Conservation (phyloP, 192 early-diverging fungal genomes). For the Linnemannia exigua region DNA sequence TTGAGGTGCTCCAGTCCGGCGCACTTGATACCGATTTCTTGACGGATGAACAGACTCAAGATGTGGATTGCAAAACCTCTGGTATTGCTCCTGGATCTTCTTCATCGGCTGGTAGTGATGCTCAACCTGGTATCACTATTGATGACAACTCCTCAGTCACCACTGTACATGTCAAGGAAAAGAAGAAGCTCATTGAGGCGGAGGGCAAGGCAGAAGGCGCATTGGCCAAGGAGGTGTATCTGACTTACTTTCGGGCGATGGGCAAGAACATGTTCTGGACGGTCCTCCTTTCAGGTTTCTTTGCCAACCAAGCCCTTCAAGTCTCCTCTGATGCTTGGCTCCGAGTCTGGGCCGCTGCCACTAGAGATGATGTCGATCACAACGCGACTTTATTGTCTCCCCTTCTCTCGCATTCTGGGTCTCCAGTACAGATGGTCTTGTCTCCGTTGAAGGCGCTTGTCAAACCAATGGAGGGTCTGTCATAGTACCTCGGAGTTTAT, state of each 20-base stretch:
- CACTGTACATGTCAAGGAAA: slow-evolving; percentile 56
- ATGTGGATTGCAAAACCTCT: slow-evolving; percentile 22
- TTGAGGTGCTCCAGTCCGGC: slow-evolving; percentile 61
- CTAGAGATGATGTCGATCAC: slow-evolving; percentile 29
- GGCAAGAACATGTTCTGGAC: slow-evolving; percentile 75
- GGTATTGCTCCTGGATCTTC: slow-evolving; percentile 28
- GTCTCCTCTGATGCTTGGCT: slow-evolving; percentile 59
- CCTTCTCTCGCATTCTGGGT: slow-evolving; percentile 7
- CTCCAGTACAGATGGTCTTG: background rate
- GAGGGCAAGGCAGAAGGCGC: slow-evolving; percentile 88
- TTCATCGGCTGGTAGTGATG: slow-evolving; percentile 22
- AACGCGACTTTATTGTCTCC: slow-evolving; percentile 35
- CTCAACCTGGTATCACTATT: slow-evolving; percentile 35
- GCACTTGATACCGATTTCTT: slow-evolving; percentile 60
- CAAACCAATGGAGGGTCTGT: slow-evolving; percentile 22
- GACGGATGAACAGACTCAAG: slow-evolving; percentile 46
- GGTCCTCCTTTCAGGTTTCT: slow-evolving; percentile 57
- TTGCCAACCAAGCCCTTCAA: slow-evolving; percentile 51
- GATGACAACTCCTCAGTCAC: slow-evolving; percentile 62
- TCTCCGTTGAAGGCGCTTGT: slow-evolving; percentile 7
- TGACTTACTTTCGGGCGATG: slow-evolving; percentile 79
- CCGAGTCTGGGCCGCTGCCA: slow-evolving; percentile 46
- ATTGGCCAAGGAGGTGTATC: slow-evolving; percentile 81
- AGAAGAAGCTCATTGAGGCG: slow-evolving; percentile 76
- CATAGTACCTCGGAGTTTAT: slow-evolving; percentile 75